Conservation (phyloP, 345 rosid genomes). For the Lepidium didymum region DNA sequence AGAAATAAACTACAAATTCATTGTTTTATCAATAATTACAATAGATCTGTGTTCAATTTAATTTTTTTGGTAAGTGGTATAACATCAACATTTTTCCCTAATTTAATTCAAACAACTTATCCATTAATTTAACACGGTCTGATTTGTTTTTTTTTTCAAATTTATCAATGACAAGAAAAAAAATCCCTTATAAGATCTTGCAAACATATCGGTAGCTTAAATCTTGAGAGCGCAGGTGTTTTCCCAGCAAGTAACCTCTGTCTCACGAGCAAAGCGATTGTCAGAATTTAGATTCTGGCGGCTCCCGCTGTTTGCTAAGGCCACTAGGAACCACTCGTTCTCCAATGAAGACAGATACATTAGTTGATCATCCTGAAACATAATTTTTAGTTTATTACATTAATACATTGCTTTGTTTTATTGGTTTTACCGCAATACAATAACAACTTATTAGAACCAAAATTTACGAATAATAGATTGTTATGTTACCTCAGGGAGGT, state of each 20-base stretch:
- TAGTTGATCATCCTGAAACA: constrained; percentile 69
- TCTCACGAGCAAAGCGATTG: constrained; percentile 10
- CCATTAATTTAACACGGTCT: neutral
- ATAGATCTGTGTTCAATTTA: too few species aligned
- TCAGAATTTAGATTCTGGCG: constrained; percentile 17
- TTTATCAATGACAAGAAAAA: neutral
- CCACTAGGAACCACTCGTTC: constrained; percentile 66
- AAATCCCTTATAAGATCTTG: neutral
- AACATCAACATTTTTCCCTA: too few species aligned
- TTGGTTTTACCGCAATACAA: neutral
- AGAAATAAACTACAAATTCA: too few species aligned
- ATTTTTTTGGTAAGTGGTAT: too few species aligned
- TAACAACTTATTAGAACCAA: neutral
- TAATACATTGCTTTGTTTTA: neutral
- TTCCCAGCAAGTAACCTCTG: constrained; percentile 56
- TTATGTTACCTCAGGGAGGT: constrained; percentile 69
- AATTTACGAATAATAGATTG: neutral
- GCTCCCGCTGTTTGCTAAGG: constrained; percentile 47
- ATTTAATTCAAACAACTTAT: neutral
- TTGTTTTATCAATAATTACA: too few species aligned
- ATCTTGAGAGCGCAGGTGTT: constrained; percentile 69
- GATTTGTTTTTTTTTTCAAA: neutral
- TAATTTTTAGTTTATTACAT: neutral
- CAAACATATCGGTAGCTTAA: neutral
- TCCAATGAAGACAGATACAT: constrained; percentile 77